Base-by-base conservation (phyloP, 345 rosid genomes). In the Kernera saxatilis region DNA sequence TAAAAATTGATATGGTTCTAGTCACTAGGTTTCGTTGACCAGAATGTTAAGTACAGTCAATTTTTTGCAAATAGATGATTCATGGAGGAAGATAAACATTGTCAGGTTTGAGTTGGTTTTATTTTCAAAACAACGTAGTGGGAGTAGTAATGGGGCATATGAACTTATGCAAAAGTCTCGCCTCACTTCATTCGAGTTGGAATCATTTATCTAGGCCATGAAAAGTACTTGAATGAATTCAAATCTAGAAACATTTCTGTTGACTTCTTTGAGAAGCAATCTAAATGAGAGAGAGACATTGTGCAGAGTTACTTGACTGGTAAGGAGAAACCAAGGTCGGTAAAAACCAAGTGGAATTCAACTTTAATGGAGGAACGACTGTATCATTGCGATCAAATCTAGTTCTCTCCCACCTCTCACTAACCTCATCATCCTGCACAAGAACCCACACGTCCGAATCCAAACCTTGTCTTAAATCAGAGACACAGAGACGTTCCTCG, bases 361-460 rank as follows among this genome's bases (percentile, higher is more conserved):
- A 51, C 32, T 4, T 13, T 5, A 36, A 6, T 23, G 59, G 59
- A 65, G 70, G 48, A 65, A 21, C 0, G 35, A 36, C n/a, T 29
- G 26, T 19, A 30, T 23, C 3, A 3, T 2, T 2, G 4, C 0
- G n/a, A 14, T 6, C 1, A 15, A 46, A 48, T 22, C 3, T 46
- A 32, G 3, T 32, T 48, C 45, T 33, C 49, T 36, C 49, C 60
- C 70, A 50, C 36, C 10, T 50, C 60, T 37, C 57, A 36, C 26
- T 37, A 51, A n/a, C 36, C 40, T 63, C 68, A 8, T 63, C 68
- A 8, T 62, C 68, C 2, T 65, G 46, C 70, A 65, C 48, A 22
- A 65, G 59, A 65, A 50, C 13, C 59, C 70, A 50, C 21, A 50
- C 59, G 26, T 65, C 19, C 2, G 48, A 65, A 15, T 15, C 68